Evolutionary conservation across 768 basidiomycete genomes (phyloP).

Genomic region (Leccinum imitatum): DNA sequence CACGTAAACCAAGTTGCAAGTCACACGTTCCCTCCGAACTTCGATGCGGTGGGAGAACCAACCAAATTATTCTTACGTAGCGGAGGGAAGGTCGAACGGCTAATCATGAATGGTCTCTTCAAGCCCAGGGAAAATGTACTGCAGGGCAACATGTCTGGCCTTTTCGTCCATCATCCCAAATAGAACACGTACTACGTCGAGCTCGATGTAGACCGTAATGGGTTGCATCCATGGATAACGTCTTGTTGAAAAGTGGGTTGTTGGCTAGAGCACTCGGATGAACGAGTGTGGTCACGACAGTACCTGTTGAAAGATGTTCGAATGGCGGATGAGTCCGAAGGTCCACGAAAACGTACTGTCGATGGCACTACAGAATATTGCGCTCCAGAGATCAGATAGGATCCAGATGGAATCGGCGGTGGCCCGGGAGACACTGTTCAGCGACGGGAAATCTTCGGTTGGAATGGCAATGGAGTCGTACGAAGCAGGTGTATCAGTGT

Average conservation of each 20-base stretch:
- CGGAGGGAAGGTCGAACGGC: constrained; percentile 68
- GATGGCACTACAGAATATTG: background rate
- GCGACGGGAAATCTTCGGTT: background rate
- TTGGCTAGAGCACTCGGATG: constrained; percentile 35
- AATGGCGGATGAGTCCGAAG: background rate
- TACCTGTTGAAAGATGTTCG: constrained; percentile 40
- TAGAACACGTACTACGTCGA: constrained; percentile 63
- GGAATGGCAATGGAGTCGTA: background rate
- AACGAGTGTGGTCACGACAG: background rate
- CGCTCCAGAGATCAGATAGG: background rate
- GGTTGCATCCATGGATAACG: constrained; percentile 71
- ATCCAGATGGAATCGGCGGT: background rate
- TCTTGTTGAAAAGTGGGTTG: constrained; percentile 51
- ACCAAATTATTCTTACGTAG: constrained; percentile 16
- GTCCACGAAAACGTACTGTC: background rate
- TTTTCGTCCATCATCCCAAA: constrained; percentile 73
- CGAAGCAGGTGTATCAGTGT: background rate
- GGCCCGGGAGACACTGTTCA: background rate
- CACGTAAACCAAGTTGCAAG: background rate
- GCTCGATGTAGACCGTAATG: constrained; percentile 55
- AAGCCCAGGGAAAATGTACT: constrained; percentile 47
- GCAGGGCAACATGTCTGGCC: constrained; percentile 59
- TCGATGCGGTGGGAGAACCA: no score
- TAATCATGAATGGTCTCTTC: constrained; percentile 69
- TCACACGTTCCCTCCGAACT: background rate